Evolutionary conservation across 169 alveolate species (phyloP), one percentile per base, ranked within the genome.

Genomic region (Toxoplasma gondii): DNA sequence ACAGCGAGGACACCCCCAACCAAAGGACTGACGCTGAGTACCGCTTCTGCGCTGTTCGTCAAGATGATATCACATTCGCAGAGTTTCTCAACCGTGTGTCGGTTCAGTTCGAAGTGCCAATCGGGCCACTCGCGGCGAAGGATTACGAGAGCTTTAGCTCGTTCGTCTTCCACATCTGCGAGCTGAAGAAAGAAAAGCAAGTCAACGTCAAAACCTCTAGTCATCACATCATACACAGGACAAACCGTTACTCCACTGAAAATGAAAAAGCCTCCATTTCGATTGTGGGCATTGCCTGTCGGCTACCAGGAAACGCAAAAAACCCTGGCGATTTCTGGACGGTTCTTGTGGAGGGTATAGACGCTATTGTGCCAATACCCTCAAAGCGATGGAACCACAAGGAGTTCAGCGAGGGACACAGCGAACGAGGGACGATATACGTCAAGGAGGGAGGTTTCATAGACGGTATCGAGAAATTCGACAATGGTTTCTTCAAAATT

Each of bases 351-450:
- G 91, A 93, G 38, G 95, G 96, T 80, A 70, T 44, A 36, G 97
- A 96, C 78, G 95, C 95, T 69, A 94, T 96, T 43, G 95, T 92
- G 39, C 96, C 95, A 69, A 93, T 96, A 24, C 97, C 97, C 29
- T 31, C 44, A 19, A n/a, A 92, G 70, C 95, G 97, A 34, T 96
- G 97, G 97, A 93, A 93, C 39, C 86, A 90, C 54, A 70, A 83
- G 36, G 95, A 94, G 24, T 39, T 78, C 31, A 78, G 39, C 44
- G 87, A 78, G 29, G 87, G 53, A 31, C 31, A 78, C 0, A 80
- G 95, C 54, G 80, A 74, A 10, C 94, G 88, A 29, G 96, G 95
- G 24, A 92, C 92, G 36, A 94, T 95, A 93, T 96, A 96, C 80
- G 96, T 94, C 80, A 74, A 43, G 49, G 96, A 94, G 74, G 96